Evolutionary conservation across 495 filamentous ascomycete species (phyloP).

Genomic region (Aspergillus carlsbadensis): DNA sequence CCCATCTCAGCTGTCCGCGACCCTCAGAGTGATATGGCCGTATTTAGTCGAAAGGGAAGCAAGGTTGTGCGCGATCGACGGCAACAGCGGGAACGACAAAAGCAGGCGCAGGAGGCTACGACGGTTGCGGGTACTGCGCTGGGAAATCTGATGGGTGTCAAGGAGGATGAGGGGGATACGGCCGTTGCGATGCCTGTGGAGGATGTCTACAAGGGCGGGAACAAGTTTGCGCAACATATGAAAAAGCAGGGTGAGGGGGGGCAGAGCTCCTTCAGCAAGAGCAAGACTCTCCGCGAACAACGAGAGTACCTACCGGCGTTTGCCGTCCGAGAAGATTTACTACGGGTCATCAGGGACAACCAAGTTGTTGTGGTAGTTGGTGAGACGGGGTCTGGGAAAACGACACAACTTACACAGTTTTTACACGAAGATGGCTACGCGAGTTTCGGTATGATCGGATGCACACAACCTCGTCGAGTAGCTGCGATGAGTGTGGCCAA

Average conservation of each 20-base stretch:
- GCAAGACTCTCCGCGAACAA: conserved; percentile 87
- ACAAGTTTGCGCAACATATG: conserved; percentile 88
- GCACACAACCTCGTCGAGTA: conserved; percentile 91
- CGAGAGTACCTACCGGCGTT: conserved; percentile 94
- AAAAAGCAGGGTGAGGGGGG: conserved; percentile 85
- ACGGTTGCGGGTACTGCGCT: conserved; percentile 89
- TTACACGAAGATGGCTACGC: conserved; percentile 92
- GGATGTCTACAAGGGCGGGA: conserved; percentile 63
- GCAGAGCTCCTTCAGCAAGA: conserved; percentile 88
- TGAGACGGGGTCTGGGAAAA: conserved; percentile 95
- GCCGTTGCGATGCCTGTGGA: conserved; percentile 75
- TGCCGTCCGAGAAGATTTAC: conserved; percentile 92
- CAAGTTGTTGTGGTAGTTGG: conserved; percentile 96
- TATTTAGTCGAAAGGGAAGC: conserved; percentile 95
- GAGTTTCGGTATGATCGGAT: conserved; percentile 84
- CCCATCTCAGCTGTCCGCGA: conserved; percentile 92
- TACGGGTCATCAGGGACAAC: conserved; percentile 93
- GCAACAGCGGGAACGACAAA: conserved; percentile 90
- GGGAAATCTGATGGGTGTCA: conserved; percentile 92
- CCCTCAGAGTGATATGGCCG: conserved; percentile 97
- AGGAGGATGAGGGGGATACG: conserved; percentile 91
- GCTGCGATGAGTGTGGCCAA: conserved; percentile 99
- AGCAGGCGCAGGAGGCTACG: conserved; percentile 93
- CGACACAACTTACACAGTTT: conserved; percentile 94
- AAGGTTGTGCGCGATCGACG: conserved; percentile 86